Base-by-base conservation (phyloP, 176 grass and related monocot genomes). In the Eleusine indica region DNA sequence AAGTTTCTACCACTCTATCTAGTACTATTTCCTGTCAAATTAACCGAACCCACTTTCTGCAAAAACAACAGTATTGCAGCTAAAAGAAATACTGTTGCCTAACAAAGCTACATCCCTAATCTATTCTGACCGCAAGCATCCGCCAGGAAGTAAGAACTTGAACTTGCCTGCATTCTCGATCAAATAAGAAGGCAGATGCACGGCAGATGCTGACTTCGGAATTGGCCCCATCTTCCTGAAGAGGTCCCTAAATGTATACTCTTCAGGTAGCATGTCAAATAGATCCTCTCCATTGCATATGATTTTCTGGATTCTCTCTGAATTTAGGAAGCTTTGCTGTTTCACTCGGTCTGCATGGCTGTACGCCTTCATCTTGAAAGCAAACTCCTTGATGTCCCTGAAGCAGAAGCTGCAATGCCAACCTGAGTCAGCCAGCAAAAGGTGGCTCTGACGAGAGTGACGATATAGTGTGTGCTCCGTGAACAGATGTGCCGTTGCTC, bases 381-480 rank as follows among this genome's bases (percentile, higher is more conserved):
- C 69, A 56, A 98, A 95, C 41, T 95, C 93, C 57, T 95, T 88
- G 37, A 98, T 98, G 52, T 28, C 70, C 39, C 93, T 88, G 84
- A 98, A 98, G 88, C 96, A 98, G 83, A 98, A 98, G 71, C 96
- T 98, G 76, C 96, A 98, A 65, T 95, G 96, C 96, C 96, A 98
- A 17, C 96, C 93, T 0, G 93, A 89, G 43, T 98, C 96, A 7
- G 93, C 87, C 63, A 98, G 85, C 21, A 98, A 90, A 51, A 90
- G 70, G 41, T 98, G 79, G 16, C 82, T 98, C 81, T 94, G 96
- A 21, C 91, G 89, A 5, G 96, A 98, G 16, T 98, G 96, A 37
- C 89, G 86, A 61, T 98, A 98, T 41, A 79, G 60, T n/a, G 92
- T 98, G 35, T 40, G 80, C 28, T 88, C 75, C 1, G 66, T 83